Evolutionary conservation across 2,329 filamentous ascomycete species (phyloP), one percentile per base, ranked within the genome.

Genomic region (Allantophomopsis cytisporea): DNA sequence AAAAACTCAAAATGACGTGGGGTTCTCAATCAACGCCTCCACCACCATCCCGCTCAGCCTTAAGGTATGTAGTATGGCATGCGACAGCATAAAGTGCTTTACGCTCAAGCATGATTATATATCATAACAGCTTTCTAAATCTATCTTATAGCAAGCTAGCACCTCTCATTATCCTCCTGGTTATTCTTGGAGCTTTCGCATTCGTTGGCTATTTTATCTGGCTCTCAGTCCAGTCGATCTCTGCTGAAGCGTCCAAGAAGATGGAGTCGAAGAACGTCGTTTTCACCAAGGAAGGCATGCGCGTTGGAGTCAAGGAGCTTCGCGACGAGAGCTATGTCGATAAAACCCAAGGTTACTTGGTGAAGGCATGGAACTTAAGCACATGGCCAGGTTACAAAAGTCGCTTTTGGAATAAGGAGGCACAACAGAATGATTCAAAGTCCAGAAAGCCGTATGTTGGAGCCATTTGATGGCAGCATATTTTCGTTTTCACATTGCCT

Each of bases 181-280:
- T 66, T 44, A 50, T 81, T 38, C 55, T 83, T 20, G 68, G 59
- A 45, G 68, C 63, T 40, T 56, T 70, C 35, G 79, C 67, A 41
- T 84, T 75, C 61, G 64, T 88, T 42, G 71, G 73, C 44, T 86
- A 85, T 59, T 77, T 83, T 44, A 69, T 87, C 56, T 87, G 82
- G 60, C 59, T 81, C 40, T 76, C 76, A 59, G 67, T 73, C 40
- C 68, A 66, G 60, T 70, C 82, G 57, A 77, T 88, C 50, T 70
- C 73, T 44, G 65, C 73, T 43, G 68, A 72, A 42, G 80, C 81
- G 36, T 72, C 70, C 37, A 68, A 80, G 59, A 75, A 75, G 53
- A 82, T 87, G 73, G 76, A 79, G 56, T 75, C 75, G 62, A 83
- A 81, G 63, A 81, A 87, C 55, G 72, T 88, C 41, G 66, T 76